Evolutionary conservation across 2,329 filamentous ascomycete genomes (phyloP).

Genomic region (Phyllosticta paracitricarpa): DNA sequence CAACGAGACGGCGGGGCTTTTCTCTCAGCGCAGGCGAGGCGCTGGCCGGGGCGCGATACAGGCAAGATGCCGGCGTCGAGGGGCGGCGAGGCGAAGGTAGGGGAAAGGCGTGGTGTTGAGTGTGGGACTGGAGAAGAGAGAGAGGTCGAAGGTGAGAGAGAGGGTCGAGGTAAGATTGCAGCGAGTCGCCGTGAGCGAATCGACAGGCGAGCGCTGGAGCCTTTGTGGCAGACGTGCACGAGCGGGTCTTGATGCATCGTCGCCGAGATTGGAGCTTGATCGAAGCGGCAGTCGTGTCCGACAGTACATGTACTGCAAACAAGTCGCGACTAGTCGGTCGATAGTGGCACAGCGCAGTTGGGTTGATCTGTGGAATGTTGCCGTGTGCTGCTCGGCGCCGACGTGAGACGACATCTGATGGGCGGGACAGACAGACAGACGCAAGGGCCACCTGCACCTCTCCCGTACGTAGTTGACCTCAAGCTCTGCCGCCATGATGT

Average conservation of each 20-base stretch:
- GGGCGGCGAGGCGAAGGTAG: background rate
- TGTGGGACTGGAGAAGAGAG: background rate
- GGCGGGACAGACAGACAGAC: background rate
- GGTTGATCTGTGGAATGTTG: background rate
- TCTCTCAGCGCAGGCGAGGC: background rate
- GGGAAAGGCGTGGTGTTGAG: background rate
- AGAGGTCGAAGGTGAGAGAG: background rate
- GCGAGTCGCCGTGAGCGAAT: background rate
- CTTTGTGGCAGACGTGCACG: background rate
- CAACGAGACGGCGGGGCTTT: background rate
- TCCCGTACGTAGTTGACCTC: background rate
- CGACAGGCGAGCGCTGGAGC: background rate
- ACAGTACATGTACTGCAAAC: background rate
- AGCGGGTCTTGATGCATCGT: background rate
- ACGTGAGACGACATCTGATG: background rate
- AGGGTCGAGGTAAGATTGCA: background rate
- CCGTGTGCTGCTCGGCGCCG: too few relatives aligned
- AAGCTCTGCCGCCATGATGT: background rate
- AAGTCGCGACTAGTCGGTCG: background rate
- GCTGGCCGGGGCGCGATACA: conserved; percentile 5
- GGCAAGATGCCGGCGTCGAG: background rate
- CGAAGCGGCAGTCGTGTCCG: background rate
- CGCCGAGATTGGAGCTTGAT: background rate
- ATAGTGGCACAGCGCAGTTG: background rate
- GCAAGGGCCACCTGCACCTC: background rate